Conservation (phyloP, 768 basidiomycete species). For the Collybiopsis confluens region DNA sequence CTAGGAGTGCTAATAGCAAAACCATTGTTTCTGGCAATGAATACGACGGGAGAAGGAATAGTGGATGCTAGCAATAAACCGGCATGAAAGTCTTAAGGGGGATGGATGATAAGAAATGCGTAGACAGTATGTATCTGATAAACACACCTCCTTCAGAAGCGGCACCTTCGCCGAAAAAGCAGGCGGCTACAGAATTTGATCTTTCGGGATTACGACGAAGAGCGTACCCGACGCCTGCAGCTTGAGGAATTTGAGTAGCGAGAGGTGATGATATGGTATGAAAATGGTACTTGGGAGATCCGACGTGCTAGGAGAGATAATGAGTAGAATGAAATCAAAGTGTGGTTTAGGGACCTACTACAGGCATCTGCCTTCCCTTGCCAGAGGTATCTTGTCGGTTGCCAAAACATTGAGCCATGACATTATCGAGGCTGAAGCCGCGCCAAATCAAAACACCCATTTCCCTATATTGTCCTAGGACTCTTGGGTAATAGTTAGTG, state of each 20-base stretch:
- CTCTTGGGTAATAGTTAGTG: no score
- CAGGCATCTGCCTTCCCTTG: slow-evolving; percentile 92
- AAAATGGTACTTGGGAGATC: slow-evolving; percentile 79
- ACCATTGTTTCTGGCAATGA: slow-evolving; percentile 79
- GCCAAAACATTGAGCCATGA: slow-evolving; percentile 92
- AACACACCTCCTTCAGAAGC: slow-evolving; percentile 77
- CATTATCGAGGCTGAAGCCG: slow-evolving; percentile 69
- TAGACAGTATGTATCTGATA: not conserved
- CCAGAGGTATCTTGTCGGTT: slow-evolving; percentile 75
- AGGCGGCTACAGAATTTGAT: slow-evolving; percentile 73
- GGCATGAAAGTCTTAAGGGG: slow-evolving; percentile 80
- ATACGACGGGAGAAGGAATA: slow-evolving; percentile 69
- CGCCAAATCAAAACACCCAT: slow-evolving; percentile 90
- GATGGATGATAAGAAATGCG: slow-evolving; percentile 10
- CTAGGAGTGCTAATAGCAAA: slow-evolving; percentile 95
- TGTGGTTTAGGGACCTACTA: slow-evolving; percentile 41
- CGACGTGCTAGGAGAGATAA: slow-evolving; percentile 63
- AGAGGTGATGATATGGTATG: slow-evolving; percentile 93
- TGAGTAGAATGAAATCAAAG: not conserved
- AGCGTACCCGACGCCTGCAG: slow-evolving; percentile 89
- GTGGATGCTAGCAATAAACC: slow-evolving; percentile 80
- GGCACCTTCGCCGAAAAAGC: slow-evolving; percentile 92
- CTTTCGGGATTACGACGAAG: slow-evolving; percentile 71
- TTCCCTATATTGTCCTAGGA: slow-evolving; percentile 84
- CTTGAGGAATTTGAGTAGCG: slow-evolving; percentile 93